Conservation (phyloP, 2,329 filamentous ascomycete genomes). For the Cladosporium colombiae region DNA sequence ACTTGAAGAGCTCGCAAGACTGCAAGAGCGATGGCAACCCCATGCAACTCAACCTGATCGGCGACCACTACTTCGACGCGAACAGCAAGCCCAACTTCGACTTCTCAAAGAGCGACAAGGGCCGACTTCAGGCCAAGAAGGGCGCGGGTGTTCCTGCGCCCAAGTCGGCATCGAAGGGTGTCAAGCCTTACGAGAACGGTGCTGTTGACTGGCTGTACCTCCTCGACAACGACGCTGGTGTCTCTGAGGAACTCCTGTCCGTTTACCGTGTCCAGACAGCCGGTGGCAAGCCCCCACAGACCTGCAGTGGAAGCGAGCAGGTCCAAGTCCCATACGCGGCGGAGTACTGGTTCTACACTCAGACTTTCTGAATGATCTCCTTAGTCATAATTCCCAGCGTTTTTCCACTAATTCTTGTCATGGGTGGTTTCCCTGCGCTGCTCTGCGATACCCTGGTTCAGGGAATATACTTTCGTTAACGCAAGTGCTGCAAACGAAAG, state of each 20-base stretch:
- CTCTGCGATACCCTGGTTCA: constrained; percentile 13
- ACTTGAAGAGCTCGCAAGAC: constrained; percentile 22
- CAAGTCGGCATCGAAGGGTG: constrained; percentile 39
- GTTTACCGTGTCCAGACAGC: constrained; percentile 54
- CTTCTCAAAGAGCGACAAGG: constrained; percentile 29
- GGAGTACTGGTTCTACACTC: constrained; percentile 51
- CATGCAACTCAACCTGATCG: constrained; percentile 42
- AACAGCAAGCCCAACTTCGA: constrained; percentile 61
- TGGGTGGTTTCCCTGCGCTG: constrained; percentile 5
- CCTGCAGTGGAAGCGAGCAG: constrained; percentile 38
- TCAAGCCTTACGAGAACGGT: constrained; percentile 37
- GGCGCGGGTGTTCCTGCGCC: constrained; percentile 56
- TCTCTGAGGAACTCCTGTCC: constrained; percentile 42
- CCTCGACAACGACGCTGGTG: constrained; percentile 39
- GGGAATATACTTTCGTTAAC: constrained; percentile 20
- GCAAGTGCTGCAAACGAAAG: constrained; percentile 23
- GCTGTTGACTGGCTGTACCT: constrained; percentile 52
- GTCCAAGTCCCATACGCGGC: constrained; percentile 49
- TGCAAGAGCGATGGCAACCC: constrained; percentile 17
- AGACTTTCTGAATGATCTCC: constrained; percentile 11
- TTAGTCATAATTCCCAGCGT: constrained; percentile 4
- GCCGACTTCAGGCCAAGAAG: constrained; percentile 50
- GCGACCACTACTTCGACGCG: constrained; percentile 65
- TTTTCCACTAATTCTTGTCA: background rate
- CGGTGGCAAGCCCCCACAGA: constrained; percentile 44